A percentile compares a stretch with the other conserved stretches of the same genome.
Conservation (phyloP, 2,329 filamentous ascomycete genomes). For the Epichloe hybrida region DNA sequence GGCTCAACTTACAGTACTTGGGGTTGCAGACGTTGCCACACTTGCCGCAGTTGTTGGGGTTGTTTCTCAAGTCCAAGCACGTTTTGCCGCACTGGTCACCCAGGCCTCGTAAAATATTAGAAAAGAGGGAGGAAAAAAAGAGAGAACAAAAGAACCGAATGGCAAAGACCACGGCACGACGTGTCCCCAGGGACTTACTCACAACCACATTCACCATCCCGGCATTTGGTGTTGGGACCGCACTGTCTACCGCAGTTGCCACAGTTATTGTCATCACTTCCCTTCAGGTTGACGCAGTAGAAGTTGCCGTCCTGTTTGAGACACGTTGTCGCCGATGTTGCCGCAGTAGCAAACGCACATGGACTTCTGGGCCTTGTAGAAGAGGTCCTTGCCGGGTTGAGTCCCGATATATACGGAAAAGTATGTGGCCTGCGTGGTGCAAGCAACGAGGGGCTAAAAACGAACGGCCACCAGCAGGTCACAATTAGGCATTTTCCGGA, state of each 20-base stretch:
- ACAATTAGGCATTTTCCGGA: too few relatives aligned
- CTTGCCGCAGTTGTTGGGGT: not conserved
- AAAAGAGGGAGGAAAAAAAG: too few relatives aligned
- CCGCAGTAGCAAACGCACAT: not conserved
- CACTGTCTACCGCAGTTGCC: not conserved
- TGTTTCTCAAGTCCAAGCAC: not conserved
- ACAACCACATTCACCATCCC: not conserved
- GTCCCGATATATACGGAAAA: not conserved
- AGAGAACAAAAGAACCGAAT: not conserved
- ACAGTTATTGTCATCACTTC: not conserved
- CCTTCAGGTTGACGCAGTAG: not conserved
- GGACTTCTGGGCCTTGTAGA: not conserved
- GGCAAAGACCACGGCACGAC: too few relatives aligned
- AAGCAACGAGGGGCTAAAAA: not conserved
- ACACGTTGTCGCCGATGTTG: not conserved
- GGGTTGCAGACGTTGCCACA: not conserved
- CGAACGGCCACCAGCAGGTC: not conserved
- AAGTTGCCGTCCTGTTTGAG: not conserved
- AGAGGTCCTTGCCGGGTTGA: not conserved
- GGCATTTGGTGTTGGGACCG: not conserved
- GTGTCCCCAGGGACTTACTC: not conserved
- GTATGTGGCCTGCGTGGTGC: not conserved
- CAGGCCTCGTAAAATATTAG: not conserved
- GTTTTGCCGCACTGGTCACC: not conserved
- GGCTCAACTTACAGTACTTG: not conserved